Conservation (phyloP, 139 green algal species). For the Picochlorum sp. region DNA sequence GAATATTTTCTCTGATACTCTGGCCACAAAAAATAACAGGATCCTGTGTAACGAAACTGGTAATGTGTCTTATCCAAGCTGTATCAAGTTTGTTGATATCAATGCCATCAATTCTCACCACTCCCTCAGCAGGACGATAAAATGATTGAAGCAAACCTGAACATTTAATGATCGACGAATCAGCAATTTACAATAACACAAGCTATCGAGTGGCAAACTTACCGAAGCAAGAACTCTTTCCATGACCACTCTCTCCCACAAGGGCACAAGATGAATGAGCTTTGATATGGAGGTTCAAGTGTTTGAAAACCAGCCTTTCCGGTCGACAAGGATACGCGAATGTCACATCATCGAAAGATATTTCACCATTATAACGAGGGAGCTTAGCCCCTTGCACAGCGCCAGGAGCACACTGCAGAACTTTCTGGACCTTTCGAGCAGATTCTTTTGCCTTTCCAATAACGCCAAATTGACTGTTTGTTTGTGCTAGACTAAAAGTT, state of each 20-base stretch:
- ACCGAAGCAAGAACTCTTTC: slow-evolving; percentile 54
- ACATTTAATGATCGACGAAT: no score
- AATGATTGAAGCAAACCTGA: no score
- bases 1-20: slow-evolving; percentile 85
- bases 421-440: slow-evolving; percentile 51
- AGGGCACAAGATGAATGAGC: slow-evolving; percentile 66
- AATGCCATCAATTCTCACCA: no score
- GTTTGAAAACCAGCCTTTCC: slow-evolving; percentile 43
- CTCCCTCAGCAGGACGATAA: no score
- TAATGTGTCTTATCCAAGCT: slow-evolving; percentile 36
- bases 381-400: slow-evolving; percentile 15
- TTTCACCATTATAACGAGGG: not conserved
- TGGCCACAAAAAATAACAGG: slow-evolving; percentile 91
- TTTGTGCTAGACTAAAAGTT: slow-evolving; percentile 30
- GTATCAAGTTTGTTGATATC: slow-evolving; percentile 47
- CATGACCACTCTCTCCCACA: slow-evolving; percentile 78
- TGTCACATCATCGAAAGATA: slow-evolving; percentile 12
- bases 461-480: slow-evolving; percentile 42
- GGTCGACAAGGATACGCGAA: slow-evolving; percentile 22
- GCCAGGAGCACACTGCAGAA: not conserved
- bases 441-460: slow-evolving; percentile 54
- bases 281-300: slow-evolving; percentile 49
- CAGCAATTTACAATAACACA: no score
- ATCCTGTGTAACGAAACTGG: slow-evolving; percentile 66
- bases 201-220: no score